phyloP scores from a whole-genome alignment of 2,329 filamentous ascomycete species.

The Colletotrichum scovillei region DNA sequence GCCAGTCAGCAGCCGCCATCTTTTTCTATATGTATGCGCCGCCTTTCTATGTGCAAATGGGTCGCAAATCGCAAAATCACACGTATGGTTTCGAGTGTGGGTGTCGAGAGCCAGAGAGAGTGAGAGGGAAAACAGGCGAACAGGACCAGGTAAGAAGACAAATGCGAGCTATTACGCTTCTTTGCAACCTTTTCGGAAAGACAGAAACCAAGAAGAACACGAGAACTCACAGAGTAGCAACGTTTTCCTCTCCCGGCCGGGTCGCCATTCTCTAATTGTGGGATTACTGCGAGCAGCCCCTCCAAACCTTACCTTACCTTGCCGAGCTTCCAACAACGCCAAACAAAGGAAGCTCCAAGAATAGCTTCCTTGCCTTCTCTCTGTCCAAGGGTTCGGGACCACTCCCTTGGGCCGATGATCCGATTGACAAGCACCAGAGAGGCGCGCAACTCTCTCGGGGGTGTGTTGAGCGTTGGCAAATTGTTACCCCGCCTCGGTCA shows the following conservation, averaged over 20 bases:
- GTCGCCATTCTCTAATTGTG: conserved; percentile 53
- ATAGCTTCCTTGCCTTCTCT: not conserved
- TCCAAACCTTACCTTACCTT: not conserved
- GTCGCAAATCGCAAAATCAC: not conserved
- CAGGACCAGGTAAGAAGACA: too few species aligned
- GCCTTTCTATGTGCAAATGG: not conserved
- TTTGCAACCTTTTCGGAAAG: not conserved
- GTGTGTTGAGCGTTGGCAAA: not conserved
- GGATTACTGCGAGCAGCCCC: not conserved
- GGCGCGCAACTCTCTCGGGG: not conserved
- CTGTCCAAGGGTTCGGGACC: not conserved
- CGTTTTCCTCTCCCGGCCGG: conserved; percentile 61
- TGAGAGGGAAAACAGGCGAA: not conserved
- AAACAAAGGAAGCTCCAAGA: conserved; percentile 4
- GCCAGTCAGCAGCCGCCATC: conserved; percentile 43
- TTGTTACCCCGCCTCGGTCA: conserved; percentile 34
- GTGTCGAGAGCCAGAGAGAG: not conserved
- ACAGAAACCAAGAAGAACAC: not conserved
- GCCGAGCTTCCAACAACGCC: not conserved
- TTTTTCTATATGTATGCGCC: not conserved
- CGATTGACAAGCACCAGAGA: conserved; percentile 2
- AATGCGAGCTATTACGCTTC: not conserved
- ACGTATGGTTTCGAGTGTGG: not conserved
- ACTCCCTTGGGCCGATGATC: not conserved
- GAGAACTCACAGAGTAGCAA: conserved; percentile 61